Conservation (phyloP, 129 eudicot species). For the Flaveria bidentis region DNA sequence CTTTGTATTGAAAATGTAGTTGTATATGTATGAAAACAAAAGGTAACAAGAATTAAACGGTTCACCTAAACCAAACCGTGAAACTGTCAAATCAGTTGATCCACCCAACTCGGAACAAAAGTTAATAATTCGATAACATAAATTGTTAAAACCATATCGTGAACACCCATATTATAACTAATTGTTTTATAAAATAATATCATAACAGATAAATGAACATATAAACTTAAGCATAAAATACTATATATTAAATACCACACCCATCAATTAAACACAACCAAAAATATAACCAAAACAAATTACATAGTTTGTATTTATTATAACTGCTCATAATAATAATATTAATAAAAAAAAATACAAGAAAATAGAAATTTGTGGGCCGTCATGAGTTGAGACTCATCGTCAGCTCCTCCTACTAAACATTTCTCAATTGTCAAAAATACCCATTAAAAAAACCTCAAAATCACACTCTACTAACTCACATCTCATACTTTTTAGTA, state of each 20-base stretch:
- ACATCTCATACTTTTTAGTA: slow-evolving; percentile 7
- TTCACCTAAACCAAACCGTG: no score
- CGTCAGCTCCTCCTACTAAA: slow-evolving; percentile 43
- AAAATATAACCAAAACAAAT: not conserved
- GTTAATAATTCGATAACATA: no score
- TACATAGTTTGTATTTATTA: not conserved
- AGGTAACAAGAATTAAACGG: no score
- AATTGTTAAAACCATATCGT: no score
- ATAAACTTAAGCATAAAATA: not conserved
- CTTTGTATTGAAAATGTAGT: no score
- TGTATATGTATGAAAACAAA: no score
- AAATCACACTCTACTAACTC: slow-evolving; percentile 23
- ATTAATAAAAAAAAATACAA: not conserved
- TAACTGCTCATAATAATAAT: not conserved
- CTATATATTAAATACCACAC: not conserved
- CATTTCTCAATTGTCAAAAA: slow-evolving; percentile 21
- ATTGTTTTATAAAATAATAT: no score
- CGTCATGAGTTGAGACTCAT: not conserved
- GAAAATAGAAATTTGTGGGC: not conserved
- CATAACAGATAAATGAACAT: no score
- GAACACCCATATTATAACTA: no score
- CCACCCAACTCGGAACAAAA: no score
- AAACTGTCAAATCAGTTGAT: no score
- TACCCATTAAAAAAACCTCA: not conserved
- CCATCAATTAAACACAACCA: not conserved